Conservation (phyloP, 2,329 filamentous ascomycete species). For the Cladophialophora bantiana region DNA sequence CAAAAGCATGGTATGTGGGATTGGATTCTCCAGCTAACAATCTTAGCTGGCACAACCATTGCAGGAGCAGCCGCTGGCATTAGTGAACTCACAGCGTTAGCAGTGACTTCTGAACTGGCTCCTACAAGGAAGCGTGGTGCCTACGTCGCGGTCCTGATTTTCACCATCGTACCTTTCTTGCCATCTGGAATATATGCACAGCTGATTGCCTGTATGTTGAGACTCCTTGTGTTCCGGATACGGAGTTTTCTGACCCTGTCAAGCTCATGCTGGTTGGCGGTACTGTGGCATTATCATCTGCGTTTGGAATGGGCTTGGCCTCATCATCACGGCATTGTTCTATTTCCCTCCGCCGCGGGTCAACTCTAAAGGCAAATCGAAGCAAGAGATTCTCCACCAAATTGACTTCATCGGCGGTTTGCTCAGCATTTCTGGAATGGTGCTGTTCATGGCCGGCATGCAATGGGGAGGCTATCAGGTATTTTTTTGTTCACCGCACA, state of each 20-base stretch:
- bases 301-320: slow-evolving; percentile 51
- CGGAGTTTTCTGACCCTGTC: neutral
- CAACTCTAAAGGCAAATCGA: slow-evolving; percentile 41
- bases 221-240: neutral
- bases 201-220: slow-evolving; percentile 51
- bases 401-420: slow-evolving; percentile 60
- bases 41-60: slow-evolving; percentile 64
- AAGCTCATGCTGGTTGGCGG: slow-evolving; percentile 31
- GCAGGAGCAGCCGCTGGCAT: slow-evolving; percentile 71
- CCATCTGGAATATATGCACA: slow-evolving; percentile 69
- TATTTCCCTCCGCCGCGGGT: slow-evolving; percentile 55
- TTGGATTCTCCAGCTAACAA: neutral
- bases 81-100: slow-evolving; percentile 71
- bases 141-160: slow-evolving; percentile 67
- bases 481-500: neutral
- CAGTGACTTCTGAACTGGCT: slow-evolving; percentile 71
- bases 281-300: slow-evolving; percentile 37
- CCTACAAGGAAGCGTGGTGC: slow-evolving; percentile 70
- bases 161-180: slow-evolving; percentile 68
- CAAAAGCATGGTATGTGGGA: neutral
- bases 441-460: slow-evolving; percentile 51
- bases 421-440: slow-evolving; percentile 48
- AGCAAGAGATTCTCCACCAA: slow-evolving; percentile 50
- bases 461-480: slow-evolving; percentile 60
- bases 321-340: slow-evolving; percentile 52